Percentiles rank a stretch among this genome's conserved stretches.
These are phyloP conservation scores for Alternaria arbusti DNA, from an alignment of 2,329 filamentous ascomycete species.

Conservation along the genomic window DNA sequence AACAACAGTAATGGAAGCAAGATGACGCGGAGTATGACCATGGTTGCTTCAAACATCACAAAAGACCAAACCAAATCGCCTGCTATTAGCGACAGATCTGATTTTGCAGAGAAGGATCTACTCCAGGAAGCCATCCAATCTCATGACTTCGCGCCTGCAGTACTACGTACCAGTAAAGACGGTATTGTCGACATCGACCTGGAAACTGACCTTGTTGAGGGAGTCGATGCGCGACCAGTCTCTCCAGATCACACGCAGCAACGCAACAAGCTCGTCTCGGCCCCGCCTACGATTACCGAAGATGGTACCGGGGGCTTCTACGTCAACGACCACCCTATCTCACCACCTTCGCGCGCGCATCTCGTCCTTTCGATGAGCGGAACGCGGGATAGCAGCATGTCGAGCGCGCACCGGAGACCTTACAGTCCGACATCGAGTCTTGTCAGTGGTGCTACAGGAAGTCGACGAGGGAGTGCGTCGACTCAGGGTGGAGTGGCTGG, in stretches of 20 bases:
- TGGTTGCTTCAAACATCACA: conserved; percentile 14
- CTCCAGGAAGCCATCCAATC: conserved; percentile 9
- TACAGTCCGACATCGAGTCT: conserved; percentile 12
- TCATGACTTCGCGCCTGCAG: conserved; percentile 24
- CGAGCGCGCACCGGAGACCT: conserved; percentile 11
- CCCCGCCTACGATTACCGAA: conserved; percentile 6
- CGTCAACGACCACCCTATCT: conserved; percentile 15
- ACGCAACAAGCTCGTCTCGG: background rate
- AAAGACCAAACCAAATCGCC: conserved; percentile 8
- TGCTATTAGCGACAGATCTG: conserved; percentile 13
- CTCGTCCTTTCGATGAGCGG: conserved; percentile 6
- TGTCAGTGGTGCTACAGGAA: background rate
- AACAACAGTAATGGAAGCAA: conserved; percentile 14
- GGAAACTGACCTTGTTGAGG: conserved; percentile 9
- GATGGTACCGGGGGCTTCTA: conserved; percentile 26
- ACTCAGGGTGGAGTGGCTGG: background rate
- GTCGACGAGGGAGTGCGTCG: conserved; percentile 1
- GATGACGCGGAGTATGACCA: conserved; percentile 18
- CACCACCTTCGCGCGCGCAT: conserved; percentile 20
- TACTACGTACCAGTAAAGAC: background rate
- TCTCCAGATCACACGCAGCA: conserved; percentile 5
- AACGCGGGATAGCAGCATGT: conserved; percentile 18
- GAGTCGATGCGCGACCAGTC: background rate
- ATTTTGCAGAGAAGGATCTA: conserved; percentile 18
- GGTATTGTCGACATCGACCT: conserved; percentile 13